Evolutionary conservation across 495 filamentous ascomycete species (phyloP).

Genomic region (Penicillium bovifimosum): DNA sequence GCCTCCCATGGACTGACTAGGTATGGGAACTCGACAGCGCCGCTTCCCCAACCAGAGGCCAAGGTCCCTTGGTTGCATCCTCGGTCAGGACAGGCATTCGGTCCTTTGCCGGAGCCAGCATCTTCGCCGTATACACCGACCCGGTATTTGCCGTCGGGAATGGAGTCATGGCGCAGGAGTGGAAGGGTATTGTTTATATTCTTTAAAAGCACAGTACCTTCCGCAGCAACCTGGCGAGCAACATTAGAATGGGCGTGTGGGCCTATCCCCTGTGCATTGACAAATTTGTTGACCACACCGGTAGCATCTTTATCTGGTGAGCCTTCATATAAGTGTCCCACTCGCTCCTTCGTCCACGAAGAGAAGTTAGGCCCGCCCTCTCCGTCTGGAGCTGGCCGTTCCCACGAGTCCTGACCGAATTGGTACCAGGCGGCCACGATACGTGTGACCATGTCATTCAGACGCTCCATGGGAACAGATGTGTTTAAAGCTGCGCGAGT

Average conservation of each 20-base stretch:
- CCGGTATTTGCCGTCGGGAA: conserved; percentile 38
- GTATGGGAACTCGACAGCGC: conserved; percentile 82
- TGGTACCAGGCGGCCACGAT: conserved; percentile 94
- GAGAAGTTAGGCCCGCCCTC: conserved; percentile 83
- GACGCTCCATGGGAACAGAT: conserved; percentile 70
- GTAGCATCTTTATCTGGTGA: conserved; percentile 49
- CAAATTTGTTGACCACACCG: conserved; percentile 69
- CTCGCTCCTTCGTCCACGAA: conserved; percentile 72
- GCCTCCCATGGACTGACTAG: conserved; percentile 66
- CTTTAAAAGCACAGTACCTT: conserved; percentile 83
- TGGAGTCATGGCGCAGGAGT: conserved; percentile 49
- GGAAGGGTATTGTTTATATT: conserved; percentile 62
- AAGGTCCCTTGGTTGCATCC: conserved; percentile 81
- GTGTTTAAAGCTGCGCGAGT: conserved; percentile 75
- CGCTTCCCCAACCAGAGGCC: conserved; percentile 84
- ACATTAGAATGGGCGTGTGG: conserved; percentile 61
- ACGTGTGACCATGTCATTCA: conserved; percentile 92
- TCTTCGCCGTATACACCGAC: conserved; percentile 86
- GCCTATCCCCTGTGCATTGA: conserved; percentile 60
- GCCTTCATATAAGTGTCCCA: conserved; percentile 60
- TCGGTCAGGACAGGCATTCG: conserved; percentile 72
- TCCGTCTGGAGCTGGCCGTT: conserved; percentile 48
- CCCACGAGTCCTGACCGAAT: conserved; percentile 71
- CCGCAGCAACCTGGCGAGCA: conserved; percentile 68
- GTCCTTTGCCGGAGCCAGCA: conserved; percentile 60